Evolutionary conservation across 106 monocot species (phyloP).

Genomic region (Platanthera zijinensis): DNA sequence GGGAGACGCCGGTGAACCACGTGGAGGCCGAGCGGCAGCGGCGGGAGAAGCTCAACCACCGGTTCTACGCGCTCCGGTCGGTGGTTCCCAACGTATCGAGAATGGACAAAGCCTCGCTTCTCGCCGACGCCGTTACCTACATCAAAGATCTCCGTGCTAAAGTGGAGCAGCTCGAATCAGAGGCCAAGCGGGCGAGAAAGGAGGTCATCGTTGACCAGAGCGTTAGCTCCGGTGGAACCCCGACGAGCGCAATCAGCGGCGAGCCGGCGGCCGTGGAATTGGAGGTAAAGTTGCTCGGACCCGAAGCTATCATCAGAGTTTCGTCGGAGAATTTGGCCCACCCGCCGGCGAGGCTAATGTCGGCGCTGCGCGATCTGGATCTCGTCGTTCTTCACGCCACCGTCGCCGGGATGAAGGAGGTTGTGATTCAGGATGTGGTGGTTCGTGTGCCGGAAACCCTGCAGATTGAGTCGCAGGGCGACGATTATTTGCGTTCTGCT

Average conservation of each 20-base stretch:
- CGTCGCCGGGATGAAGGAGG: conserved; percentile 16
- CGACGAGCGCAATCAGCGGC: not conserved
- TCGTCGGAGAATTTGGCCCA: conserved; percentile 19
- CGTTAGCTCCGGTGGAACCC: not conserved
- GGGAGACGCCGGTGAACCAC: conserved; percentile 31
- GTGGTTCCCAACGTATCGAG: conserved; percentile 52
- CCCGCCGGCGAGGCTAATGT: conserved; percentile 40
- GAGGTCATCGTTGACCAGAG: not conserved
- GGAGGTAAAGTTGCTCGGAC: conserved; percentile 28
- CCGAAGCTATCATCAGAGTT: conserved; percentile 23
- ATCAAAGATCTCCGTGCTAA: conserved; percentile 34
- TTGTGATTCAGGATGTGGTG: conserved; percentile 15
- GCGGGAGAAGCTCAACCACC: conserved; percentile 45
- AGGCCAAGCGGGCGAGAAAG: conserved; percentile 9
- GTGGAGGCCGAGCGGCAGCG: conserved; percentile 56
- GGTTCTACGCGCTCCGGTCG: conserved; percentile 46
- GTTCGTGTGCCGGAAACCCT: conserved; percentile 7
- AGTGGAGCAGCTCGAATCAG: conserved; percentile 35
- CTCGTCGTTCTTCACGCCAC: conserved; percentile 32
- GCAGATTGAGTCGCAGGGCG: not conserved
- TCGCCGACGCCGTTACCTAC: conserved; percentile 52
- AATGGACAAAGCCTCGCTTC: conserved; percentile 59
- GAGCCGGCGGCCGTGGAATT: conserved; percentile 14
- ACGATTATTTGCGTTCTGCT: conserved; percentile 6
- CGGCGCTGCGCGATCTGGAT: conserved; percentile 22